Base-by-base conservation (phyloP, 768 basidiomycete genomes). In the Leccinum ochraceum region DNA sequence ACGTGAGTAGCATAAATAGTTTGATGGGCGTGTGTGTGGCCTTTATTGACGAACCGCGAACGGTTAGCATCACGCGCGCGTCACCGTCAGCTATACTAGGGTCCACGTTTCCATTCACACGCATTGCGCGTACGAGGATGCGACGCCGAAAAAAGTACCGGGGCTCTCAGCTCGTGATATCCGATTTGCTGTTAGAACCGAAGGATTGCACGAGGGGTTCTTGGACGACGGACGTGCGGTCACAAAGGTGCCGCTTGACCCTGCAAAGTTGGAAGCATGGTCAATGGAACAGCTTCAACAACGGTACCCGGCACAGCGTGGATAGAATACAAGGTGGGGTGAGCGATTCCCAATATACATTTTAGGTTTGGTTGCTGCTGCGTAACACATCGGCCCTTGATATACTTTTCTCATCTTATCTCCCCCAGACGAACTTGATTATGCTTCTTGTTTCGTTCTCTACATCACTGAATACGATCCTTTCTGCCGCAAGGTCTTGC, bases 401-500 rank as follows among this genome's bases (percentile, higher is more conserved):
- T 8, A 2, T 16, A 14, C 46, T 30, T 17, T 44, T 49, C 11
- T 46, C 1, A 5, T 28, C 50, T 59, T 52, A 61, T 62, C 63
- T 70, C 37, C 68, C 60, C 76, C 71, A 72, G 44, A 80, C 71
- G 28, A 70, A 71, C 49, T 68, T 51, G 56, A 59, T 61, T 57
- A 75, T 60, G 14, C 48, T 65, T 48, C 65, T 72, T 60, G 70
- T 57, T 55, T 69, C 67, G 56, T 52, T 52, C 26, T 66, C 60
- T 36, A 74, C 69, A 3, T 75, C 69, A 48, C 69, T 67, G 57
- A 79, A 67, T 17, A 71, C 67, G 32, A 83, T 69, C 7, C 69
- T 68, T 54, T 77, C 79, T 3, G 75, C 80, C 1, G 77, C 78
- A 20, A 90, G 74, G 58, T 85, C 88, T 60, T 92, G 83, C 39